These are phyloP conservation scores for Penicillium bovifimosum DNA, from an alignment of 495 filamentous ascomycete genomes.

Conservation along the genomic window DNA sequence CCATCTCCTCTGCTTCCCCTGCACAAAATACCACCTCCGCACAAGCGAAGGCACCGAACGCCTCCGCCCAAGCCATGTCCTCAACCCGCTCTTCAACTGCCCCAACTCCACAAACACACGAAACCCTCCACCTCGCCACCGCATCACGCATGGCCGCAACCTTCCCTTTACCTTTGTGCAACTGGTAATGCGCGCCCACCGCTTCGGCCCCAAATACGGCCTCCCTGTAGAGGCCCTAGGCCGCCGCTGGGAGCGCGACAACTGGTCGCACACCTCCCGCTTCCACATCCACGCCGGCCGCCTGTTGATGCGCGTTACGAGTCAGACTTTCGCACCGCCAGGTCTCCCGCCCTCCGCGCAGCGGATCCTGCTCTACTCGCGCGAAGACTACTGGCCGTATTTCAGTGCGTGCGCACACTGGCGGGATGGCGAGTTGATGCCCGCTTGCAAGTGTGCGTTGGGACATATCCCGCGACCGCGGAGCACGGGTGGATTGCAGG, in stretches of 20 bases:
- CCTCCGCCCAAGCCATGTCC: constrained; percentile 39
- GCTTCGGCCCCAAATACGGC: constrained; percentile 41
- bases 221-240: constrained; percentile 35
- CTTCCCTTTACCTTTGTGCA: constrained; percentile 53
- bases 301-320: constrained; percentile 49
- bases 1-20: constrained; percentile 55
- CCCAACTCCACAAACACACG: constrained; percentile 38
- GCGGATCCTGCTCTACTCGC: constrained; percentile 50
- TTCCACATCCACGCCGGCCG: constrained; percentile 47
- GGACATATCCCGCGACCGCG: constrained; percentile 46
- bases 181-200: constrained; percentile 39
- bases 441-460: constrained; percentile 54
- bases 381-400: constrained; percentile 55
- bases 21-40: constrained; percentile 46
- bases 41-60: constrained; percentile 44
- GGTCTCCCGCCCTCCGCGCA: constrained; percentile 38
- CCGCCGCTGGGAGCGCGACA: constrained; percentile 46
- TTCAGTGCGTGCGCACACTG: constrained; percentile 57
- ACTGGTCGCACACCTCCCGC: constrained; percentile 46
- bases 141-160: constrained; percentile 47
- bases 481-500: constrained; percentile 34
- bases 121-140: constrained; percentile 39
- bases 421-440: constrained; percentile 54
- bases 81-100: constrained; percentile 51
- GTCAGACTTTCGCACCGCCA: constrained; percentile 38